Conservation (phyloP, 192 early-diverging fungal genomes). For the Funneliformis geosporum region DNA sequence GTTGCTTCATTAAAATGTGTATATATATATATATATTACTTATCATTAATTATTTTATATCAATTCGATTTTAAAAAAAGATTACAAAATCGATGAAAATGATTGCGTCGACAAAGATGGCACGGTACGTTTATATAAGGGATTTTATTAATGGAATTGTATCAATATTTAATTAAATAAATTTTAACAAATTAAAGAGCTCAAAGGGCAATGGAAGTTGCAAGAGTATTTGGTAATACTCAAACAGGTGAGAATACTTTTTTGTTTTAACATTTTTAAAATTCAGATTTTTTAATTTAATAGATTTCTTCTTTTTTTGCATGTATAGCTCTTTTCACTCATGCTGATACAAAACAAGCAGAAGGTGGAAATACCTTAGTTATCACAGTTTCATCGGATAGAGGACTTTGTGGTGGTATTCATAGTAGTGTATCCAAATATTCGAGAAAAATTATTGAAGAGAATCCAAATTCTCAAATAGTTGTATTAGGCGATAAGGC, state of each 20-base stretch:
- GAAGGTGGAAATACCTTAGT: slow-evolving; percentile 69
- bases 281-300: slow-evolving; percentile 16
- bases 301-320: too few relatives aligned
- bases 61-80: slow-evolving; percentile 32
- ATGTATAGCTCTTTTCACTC: slow-evolving; percentile 64
- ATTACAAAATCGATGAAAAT: slow-evolving; percentile 99
- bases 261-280: slow-evolving; percentile 9
- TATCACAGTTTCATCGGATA: slow-evolving; percentile 90
- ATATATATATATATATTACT: too few relatives aligned
- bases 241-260: slow-evolving; percentile 8
- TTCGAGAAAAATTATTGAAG: slow-evolving; percentile 66
- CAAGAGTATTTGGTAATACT: slow-evolving; percentile 24
- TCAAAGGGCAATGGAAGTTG: slow-evolving; percentile 32
- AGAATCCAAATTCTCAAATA: slow-evolving; percentile 56
- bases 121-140: slow-evolving; percentile 48
- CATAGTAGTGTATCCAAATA: slow-evolving; percentile 90
- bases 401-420: slow-evolving; percentile 99
- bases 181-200: slow-evolving; percentile 15
- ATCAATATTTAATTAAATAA: neutral
- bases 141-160: neutral
- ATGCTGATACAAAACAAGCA: slow-evolving; percentile 72
- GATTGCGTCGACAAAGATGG: slow-evolving; percentile 99
- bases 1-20: neutral
- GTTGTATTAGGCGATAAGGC: slow-evolving; percentile 93
- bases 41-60: neutral